Conservation (phyloP, 768 basidiomycete species). For the Chalciporus chontae region DNA sequence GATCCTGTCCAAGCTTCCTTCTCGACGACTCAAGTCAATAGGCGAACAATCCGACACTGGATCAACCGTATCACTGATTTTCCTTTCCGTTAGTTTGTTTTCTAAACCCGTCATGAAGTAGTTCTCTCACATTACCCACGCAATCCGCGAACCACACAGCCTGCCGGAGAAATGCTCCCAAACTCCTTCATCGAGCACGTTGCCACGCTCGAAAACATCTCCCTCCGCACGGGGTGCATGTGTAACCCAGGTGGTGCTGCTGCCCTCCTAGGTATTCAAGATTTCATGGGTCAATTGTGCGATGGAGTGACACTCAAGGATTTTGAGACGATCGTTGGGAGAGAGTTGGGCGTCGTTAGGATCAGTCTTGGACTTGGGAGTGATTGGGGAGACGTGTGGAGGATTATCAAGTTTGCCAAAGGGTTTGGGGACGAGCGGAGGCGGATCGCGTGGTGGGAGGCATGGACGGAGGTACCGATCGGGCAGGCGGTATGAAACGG, state of each 20-base stretch:
- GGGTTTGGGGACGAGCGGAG: conserved; percentile 40
- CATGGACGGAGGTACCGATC: conserved; percentile 31
- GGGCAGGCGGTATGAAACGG: conserved; percentile 32
- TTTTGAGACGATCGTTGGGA: conserved; percentile 57
- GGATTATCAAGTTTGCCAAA: conserved; percentile 46
- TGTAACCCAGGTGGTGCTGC: conserved; percentile 85
- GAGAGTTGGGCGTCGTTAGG: conserved; percentile 71
- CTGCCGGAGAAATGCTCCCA: conserved; percentile 62
- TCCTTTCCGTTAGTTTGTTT: conserved; percentile 51
- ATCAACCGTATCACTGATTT: conserved; percentile 58
- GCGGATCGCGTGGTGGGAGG: conserved; percentile 40
- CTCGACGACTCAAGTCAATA: conserved; percentile 47
- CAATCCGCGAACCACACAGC: conserved; percentile 34
- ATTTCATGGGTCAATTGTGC: conserved; percentile 59
- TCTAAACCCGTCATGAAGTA: not conserved
- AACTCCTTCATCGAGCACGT: conserved; percentile 73
- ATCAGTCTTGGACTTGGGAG: conserved; percentile 79
- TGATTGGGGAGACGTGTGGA: conserved; percentile 73
- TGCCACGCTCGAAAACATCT: conserved; percentile 61
- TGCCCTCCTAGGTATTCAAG: conserved; percentile 61
- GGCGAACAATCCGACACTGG: conserved; percentile 68
- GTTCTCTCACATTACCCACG: not conserved
- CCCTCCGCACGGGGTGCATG: conserved; percentile 81
- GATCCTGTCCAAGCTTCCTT: conserved; percentile 63
- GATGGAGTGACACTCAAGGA: conserved; percentile 58